A percentile compares a stretch with the other conserved stretches of the same genome.
Evolutionary conservation across 371 early-diverging fungal genomes (phyloP).

Genomic region (Mucor circinelloides): DNA sequence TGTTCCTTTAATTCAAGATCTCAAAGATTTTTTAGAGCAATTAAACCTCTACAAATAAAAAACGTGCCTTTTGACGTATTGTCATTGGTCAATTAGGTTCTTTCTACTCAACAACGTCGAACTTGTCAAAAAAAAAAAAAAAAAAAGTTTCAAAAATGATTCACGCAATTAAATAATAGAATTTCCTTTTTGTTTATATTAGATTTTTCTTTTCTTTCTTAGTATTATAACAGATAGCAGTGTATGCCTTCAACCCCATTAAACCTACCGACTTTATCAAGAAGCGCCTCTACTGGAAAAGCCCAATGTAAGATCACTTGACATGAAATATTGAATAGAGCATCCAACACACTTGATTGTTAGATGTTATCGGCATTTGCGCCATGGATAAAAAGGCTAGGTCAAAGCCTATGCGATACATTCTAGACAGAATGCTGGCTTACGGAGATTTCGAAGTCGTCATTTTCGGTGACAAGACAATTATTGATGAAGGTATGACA

Average conservation of each 20-base stretch:
- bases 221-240: neutral
- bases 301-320: neutral
- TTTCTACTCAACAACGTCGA: neutral
- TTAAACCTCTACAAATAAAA: neutral
- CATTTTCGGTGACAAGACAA: slow-evolving; percentile 96
- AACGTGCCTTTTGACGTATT: neutral
- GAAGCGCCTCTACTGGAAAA: neutral
- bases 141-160: too few relatives aligned
- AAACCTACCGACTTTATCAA: neutral
- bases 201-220: neutral
- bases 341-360: neutral
- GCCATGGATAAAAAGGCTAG: slow-evolving; percentile 95
- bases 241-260: neutral
- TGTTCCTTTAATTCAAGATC: neutral
- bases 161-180: neutral
- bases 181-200: neutral
- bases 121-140: neutral
- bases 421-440: slow-evolving; percentile 80
- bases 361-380: slow-evolving; percentile 85
- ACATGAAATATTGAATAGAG: neutral
- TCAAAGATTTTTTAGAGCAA: neutral
- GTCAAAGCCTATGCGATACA: slow-evolving; percentile 96
- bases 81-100: neutral
- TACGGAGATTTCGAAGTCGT: slow-evolving; percentile 83
- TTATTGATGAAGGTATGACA: slow-evolving; percentile 86